Evolutionary conservation across 306 rosid species (phyloP).

Genomic region (Dalbergia cochinchinensis): DNA sequence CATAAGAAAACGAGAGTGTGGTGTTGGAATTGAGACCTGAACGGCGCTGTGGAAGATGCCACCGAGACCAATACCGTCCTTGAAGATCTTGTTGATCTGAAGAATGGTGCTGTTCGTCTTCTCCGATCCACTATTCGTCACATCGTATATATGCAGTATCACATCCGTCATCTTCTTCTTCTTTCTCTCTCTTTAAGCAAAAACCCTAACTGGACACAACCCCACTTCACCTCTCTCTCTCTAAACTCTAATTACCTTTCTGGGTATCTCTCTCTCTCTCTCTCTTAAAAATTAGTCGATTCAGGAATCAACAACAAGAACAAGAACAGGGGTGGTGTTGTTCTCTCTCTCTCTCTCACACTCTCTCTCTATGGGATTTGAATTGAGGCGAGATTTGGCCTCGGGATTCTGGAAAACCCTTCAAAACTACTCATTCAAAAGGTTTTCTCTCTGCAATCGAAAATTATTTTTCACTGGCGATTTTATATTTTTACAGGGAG

Average conservation of each 20-base stretch:
- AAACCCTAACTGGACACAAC: constrained; percentile 43
- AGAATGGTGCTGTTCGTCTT: constrained; percentile 93
- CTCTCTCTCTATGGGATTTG: background rate
- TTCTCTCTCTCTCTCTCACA: background rate
- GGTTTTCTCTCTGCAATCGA: background rate
- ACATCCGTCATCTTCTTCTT: constrained; percentile 78
- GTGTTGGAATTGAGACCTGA: constrained; percentile 60
- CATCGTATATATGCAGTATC: constrained; percentile 84
- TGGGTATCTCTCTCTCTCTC: constrained; percentile 2
- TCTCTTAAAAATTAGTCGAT: constrained; percentile 23
- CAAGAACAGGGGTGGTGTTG: constrained; percentile 27
- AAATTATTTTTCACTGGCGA: background rate
- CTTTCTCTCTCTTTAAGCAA: constrained; percentile 40
- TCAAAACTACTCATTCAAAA: constrained; percentile 29
- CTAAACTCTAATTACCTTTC: constrained; percentile 38
- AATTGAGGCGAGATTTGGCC: constrained; percentile 47
- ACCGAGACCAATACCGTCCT: constrained; percentile 96
- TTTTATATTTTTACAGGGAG: constrained; percentile 38
- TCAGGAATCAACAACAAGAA: constrained; percentile 45
- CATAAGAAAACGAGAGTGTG: constrained; percentile 1
- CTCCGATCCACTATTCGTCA: constrained; percentile 99
- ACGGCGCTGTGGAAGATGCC: constrained; percentile 99
- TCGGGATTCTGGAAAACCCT: constrained; percentile 51
- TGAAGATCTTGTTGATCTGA: constrained; percentile 97
- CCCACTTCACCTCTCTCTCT: constrained; percentile 45